Evolutionary conservation across 306 rosid genomes (phyloP), one percentile per base, ranked within the genome.

Genomic region (Citrullus colocynthis): DNA sequence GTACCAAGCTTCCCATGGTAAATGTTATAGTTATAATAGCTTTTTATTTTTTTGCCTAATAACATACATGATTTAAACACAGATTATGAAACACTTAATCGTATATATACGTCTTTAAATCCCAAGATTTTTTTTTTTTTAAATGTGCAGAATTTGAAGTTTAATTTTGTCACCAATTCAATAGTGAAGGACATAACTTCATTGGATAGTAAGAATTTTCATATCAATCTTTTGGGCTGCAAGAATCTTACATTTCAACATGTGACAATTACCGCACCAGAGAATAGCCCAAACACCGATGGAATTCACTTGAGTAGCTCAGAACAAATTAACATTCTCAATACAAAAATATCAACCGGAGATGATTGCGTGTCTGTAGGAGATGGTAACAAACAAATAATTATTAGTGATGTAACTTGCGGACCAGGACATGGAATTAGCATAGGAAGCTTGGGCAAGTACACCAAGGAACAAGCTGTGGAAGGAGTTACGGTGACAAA

Each of bases 361-460:
- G 88, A 89, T 48, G 93, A 89, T 34, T 89, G 91, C 12, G 48
- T 89, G 57, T 89, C 89, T 0, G 49, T 87, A 6, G 88, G 89
- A 15, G 91, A 87, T 32, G 88, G 87, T 1, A 81, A 45, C 62
- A 60, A 24, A 30, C 13, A 82, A 5, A 44, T 85, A 17, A 56
- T 66, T 0, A 57, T 87, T 21, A 44, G 61, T 0, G 65, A 51
- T 1, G 81, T 85, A 18, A 82, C 41, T 2, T 87, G 89, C 14
- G 88, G 90, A 66, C 89, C 90, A 2, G 90, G 71, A 16, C 71
- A 64, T 64, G 71, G 48, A 9, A 63, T 63, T 2, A 64, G 71
- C 21, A 17, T 64, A 0, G 90, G 89, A 73, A 83, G 88, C 45
- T 78, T 86, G 0, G 90, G 87, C 16, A 84, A 51, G 80, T 82